Percentiles rank a stretch among this genome's conserved stretches.
Evolutionary conservation across 805 yeast species (phyloP).

Genomic region (Candida taoyuanica): DNA sequence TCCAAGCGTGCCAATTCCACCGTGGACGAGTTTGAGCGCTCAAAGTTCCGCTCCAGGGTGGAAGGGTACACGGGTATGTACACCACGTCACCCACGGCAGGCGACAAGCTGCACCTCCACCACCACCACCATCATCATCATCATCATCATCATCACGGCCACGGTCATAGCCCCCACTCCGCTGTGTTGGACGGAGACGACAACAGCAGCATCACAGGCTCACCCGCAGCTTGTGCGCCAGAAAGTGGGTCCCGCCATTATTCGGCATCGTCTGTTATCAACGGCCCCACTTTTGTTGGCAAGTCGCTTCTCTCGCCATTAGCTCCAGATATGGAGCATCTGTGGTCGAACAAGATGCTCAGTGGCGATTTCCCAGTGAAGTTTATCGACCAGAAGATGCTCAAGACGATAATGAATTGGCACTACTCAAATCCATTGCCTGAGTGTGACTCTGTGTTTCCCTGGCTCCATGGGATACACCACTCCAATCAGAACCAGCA

Average conservation of each 20-base stretch:
- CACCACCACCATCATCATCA: too few species aligned
- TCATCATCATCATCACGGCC: too few species aligned
- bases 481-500: slow-evolving; percentile 25
- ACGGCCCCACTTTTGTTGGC: slow-evolving; percentile 6
- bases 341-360: slow-evolving; percentile 16
- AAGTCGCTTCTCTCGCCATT: slow-evolving; percentile 17
- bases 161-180: too few species aligned
- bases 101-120: slow-evolving; percentile 1
- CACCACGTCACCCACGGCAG: slow-evolving; percentile 10
- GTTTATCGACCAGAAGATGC: slow-evolving; percentile 18
- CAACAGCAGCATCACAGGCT: slow-evolving; percentile 5
- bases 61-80: slow-evolving; percentile 12
- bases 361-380: slow-evolving; percentile 19
- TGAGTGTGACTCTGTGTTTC: slow-evolving; percentile 65
- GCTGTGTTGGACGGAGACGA: slow-evolving; percentile 1
- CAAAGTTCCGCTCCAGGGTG: slow-evolving; percentile 19
- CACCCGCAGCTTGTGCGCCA: slow-evolving; percentile 2
- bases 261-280: slow-evolving; percentile 10
- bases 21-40: slow-evolving; percentile 20
- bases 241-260: slow-evolving; percentile 12
- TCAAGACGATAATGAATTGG: slow-evolving; percentile 18
- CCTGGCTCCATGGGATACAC: slow-evolving; percentile 78
- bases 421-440: slow-evolving; percentile 44
- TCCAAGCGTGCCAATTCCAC: slow-evolving; percentile 25
- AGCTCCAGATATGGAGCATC: slow-evolving; percentile 18